phyloP scores from a whole-genome alignment of 208 protist genomes.

The Wallacemonas sp. region DNA sequence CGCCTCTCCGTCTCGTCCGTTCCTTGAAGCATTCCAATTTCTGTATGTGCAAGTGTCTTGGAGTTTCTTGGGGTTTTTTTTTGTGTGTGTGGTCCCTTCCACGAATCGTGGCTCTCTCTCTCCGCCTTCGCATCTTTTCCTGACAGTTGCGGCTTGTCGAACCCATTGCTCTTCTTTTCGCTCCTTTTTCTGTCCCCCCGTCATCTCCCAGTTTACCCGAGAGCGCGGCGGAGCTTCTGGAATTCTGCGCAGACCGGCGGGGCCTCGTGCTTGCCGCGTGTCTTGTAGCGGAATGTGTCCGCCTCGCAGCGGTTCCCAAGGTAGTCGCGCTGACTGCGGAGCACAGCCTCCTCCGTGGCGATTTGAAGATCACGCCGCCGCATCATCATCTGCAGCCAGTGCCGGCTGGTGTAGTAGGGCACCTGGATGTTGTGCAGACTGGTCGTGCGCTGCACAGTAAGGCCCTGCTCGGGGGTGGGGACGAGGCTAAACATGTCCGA shows the following conservation, averaged over 20 bases:
- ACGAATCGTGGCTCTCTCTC: too few species aligned
- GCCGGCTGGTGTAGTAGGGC: conserved; percentile 65
- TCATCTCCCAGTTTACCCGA: conserved; percentile 34
- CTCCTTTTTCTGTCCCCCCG: neutral
- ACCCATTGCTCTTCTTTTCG: neutral
- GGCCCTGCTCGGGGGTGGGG: conserved; percentile 44
- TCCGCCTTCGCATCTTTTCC: too few species aligned
- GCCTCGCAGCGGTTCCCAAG: conserved; percentile 80
- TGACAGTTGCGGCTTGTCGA: neutral
- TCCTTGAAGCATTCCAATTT: too few species aligned
- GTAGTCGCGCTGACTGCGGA: conserved; percentile 64
- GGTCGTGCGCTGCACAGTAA: conserved; percentile 54
- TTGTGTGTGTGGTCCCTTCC: too few species aligned
- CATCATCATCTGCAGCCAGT: conserved; percentile 59
- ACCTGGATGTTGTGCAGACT: conserved; percentile 60
- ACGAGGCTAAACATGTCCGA: conserved; percentile 65
- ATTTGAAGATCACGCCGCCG: conserved; percentile 37
- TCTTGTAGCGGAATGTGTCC: conserved; percentile 67
- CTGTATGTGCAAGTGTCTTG: too few species aligned
- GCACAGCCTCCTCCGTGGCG: conserved; percentile 61
- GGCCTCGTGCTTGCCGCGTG: conserved; percentile 59
- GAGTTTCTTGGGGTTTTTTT: too few species aligned
- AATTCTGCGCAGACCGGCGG: conserved; percentile 66
- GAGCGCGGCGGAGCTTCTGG: conserved; percentile 39
- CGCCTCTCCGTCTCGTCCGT: too few species aligned